phyloP scores from a whole-genome alignment of 2,329 filamentous ascomycete genomes.

The Pseudophaeomoniella oleicola region DNA sequence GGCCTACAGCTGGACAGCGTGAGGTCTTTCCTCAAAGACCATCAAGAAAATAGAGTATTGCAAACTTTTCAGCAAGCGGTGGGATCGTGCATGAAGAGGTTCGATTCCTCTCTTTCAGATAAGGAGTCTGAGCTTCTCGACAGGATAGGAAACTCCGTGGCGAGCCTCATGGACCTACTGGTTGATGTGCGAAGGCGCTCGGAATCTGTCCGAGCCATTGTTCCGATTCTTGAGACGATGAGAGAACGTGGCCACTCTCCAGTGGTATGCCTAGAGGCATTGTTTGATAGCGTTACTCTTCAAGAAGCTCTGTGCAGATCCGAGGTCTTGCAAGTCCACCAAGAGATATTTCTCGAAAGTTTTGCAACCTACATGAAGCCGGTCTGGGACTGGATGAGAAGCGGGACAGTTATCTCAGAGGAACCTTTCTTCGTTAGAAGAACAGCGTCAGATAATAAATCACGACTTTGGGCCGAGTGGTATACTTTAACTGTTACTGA shows the following conservation, averaged over 20 bases:
- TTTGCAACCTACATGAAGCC: constrained; percentile 71
- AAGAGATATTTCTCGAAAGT: constrained; percentile 59
- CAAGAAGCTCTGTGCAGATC: constrained; percentile 50
- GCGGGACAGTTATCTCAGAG: constrained; percentile 54
- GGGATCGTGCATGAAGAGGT: constrained; percentile 37
- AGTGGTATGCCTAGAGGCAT: not conserved
- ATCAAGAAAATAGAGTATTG: constrained; percentile 42
- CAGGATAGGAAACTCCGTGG: not conserved
- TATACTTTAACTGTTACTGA: constrained; percentile 50
- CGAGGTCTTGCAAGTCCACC: not conserved
- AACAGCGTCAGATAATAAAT: constrained; percentile 38
- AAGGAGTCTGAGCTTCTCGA: not conserved
- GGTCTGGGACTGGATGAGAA: constrained; percentile 71
- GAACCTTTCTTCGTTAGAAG: constrained; percentile 60
- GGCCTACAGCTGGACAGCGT: constrained; percentile 34
- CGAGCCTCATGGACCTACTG: not conserved
- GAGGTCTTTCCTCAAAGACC: constrained; percentile 30
- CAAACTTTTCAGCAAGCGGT: constrained; percentile 59
- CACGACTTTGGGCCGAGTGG: constrained; percentile 61
- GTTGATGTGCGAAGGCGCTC: not conserved
- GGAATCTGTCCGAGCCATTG: not conserved
- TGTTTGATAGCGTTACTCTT: constrained; percentile 34
- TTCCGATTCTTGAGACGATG: not conserved
- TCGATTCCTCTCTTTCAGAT: constrained; percentile 45
- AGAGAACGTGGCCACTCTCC: not conserved